Evolutionary conservation across 2,329 filamentous ascomycete genomes (phyloP), one percentile per base, ranked within the genome.

Genomic region (Chalaropsis thielavioides): DNA sequence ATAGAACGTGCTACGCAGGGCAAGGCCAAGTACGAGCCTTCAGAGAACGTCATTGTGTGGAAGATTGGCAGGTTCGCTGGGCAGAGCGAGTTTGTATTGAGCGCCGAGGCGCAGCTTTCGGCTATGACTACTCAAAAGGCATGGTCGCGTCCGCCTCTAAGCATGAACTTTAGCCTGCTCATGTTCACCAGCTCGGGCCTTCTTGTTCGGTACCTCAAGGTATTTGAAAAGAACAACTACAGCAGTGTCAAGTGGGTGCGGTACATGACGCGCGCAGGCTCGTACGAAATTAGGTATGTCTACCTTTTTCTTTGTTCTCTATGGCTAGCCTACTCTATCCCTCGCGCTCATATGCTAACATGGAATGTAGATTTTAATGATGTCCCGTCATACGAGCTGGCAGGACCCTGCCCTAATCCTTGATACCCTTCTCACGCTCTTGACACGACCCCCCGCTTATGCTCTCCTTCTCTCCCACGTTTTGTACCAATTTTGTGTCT

Each of bases 181-280:
- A 99, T 99, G 95, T 99, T 99, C 73, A 99, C 94, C 22, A 96
- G 90, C 73, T 95, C 89, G 0, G 94, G 94, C 0, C 74, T 99
- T 72, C 74, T 99, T 69, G 94, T 99, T 66, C 81, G 95, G 61
- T 99, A 99, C 75, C 77, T 99, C 66, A 99, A 99, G 77, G 94
- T 99, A 1, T 99, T 99, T 78, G 94, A 99, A 79, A 99, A 99
- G 85, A 94, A 84, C 76, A 97, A 97, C 76, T 99, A 99, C 75
- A 95, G 89, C 68, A 96, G 91, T 73, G 94, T 99, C 61, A 99
- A 99, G 76, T 99, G 94, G 94, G 94, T 99, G 71, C 81, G 94
- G 71, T 99, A 99, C 76, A 97, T 99, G 94, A 99, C 94, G 19
- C 85, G 92, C 69, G 94, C 92, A 17, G 94, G 94, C 35, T 96